Evolutionary conservation across 257 asterid species (phyloP).

Genomic region (Solanum stenotomum): DNA sequence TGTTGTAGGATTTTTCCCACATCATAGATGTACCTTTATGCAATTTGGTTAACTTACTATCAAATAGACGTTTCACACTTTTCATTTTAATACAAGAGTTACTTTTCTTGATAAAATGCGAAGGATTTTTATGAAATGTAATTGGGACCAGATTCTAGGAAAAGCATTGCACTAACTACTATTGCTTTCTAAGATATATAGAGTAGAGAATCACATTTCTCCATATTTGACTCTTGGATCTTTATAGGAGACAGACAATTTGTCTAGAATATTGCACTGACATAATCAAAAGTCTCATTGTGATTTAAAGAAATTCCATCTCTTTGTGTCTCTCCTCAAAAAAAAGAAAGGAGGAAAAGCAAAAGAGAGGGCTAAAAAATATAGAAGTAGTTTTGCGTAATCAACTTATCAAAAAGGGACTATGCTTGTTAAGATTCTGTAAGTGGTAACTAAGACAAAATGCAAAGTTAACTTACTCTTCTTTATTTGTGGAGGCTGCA

Average conservation of each 20-base stretch:
- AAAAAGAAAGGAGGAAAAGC: not conserved
- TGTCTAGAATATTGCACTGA: not conserved
- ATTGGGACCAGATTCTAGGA: not conserved
- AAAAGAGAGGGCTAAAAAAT: not conserved
- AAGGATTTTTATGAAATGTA: not conserved
- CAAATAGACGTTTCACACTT: not conserved
- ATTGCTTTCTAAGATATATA: not conserved
- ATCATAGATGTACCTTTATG: not conserved
- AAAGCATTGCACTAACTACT: not conserved
- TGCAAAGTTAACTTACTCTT: not conserved
- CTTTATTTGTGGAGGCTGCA: conserved; percentile 62
- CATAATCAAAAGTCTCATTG: not conserved
- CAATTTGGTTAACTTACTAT: not conserved
- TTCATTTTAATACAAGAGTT: not conserved
- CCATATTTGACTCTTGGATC: not conserved
- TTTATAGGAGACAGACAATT: not conserved
- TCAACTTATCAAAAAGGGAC: not conserved
- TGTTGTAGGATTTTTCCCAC: not conserved
- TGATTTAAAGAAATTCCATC: not conserved
- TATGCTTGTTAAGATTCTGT: not conserved
- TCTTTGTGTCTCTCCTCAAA: not conserved
- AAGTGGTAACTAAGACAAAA: not conserved
- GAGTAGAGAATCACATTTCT: not conserved
- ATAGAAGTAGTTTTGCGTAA: not conserved
- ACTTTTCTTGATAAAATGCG: not conserved